Percentiles rank a stretch among this genome's conserved stretches.
phyloP scores from a whole-genome alignment of 2,329 filamentous ascomycete species.

The Neofusicoccum sp. region DNA sequence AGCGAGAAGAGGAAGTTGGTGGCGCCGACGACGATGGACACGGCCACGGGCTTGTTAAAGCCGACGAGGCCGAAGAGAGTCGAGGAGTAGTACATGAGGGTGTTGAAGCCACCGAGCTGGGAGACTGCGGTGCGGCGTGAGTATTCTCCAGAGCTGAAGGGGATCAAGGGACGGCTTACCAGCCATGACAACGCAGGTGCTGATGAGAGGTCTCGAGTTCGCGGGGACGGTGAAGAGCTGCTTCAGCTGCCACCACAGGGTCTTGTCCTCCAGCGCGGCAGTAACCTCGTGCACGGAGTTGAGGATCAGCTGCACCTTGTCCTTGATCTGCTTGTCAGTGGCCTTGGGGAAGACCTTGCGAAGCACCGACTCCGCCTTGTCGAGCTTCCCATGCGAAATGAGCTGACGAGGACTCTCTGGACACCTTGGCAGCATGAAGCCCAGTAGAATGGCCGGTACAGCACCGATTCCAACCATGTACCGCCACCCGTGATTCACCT shows the following conservation, averaged over 20 bases:
- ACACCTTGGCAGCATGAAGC: conserved; percentile 36
- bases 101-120: conserved; percentile 61
- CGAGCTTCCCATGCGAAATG: conserved; percentile 39
- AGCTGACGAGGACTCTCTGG: conserved; percentile 43
- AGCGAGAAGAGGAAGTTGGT: conserved; percentile 83
- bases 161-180: conserved; percentile 27
- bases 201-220: conserved; percentile 42
- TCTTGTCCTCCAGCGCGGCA: conserved; percentile 38
- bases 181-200: conserved; percentile 44
- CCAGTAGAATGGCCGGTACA: conserved; percentile 39
- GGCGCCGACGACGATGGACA: conserved; percentile 75
- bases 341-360: conserved; percentile 37
- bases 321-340: conserved; percentile 20
- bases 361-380: conserved; percentile 38
- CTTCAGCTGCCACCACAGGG: conserved; percentile 30
- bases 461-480: conserved; percentile 41
- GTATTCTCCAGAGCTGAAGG: conserved; percentile 38
- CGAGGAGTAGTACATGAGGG: conserved; percentile 75
- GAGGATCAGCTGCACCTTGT: conserved; percentile 28
- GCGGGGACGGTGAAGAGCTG: conserved; percentile 41
- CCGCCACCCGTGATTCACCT: conserved; percentile 38
- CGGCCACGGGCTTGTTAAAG: conserved; percentile 77
- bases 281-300: conserved; percentile 35
- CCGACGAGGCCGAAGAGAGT: conserved; percentile 61
- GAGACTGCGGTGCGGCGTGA: conserved; percentile 62